A percentile compares a stretch with the other conserved stretches of the same genome.
phyloP scores from a whole-genome alignment of 768 basidiomycete species.

The Rhizopogon sp. region DNA sequence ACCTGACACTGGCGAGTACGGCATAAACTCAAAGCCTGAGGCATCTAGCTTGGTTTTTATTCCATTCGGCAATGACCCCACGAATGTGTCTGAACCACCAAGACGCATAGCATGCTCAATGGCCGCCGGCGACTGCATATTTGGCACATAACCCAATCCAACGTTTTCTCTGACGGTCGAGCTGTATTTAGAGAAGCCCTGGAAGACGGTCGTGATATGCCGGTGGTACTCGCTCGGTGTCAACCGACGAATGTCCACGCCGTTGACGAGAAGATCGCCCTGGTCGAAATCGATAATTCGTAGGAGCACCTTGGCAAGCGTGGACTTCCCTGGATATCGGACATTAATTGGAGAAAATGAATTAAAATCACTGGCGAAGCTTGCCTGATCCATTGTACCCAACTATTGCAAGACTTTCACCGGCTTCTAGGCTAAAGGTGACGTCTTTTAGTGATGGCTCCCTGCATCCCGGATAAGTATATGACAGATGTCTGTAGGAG shows the following conservation, averaged over 20 bases:
- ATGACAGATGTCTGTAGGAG: slow-evolving; percentile 51
- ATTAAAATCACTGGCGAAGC: slow-evolving; percentile 17
- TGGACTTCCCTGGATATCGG: slow-evolving; percentile 68
- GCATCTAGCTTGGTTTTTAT: slow-evolving; percentile 68
- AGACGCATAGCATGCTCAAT: slow-evolving; percentile 63
- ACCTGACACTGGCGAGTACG: slow-evolving; percentile 24
- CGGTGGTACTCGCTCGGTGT: slow-evolving; percentile 68
- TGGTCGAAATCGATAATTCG: slow-evolving; percentile 74
- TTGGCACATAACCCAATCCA: slow-evolving; percentile 73
- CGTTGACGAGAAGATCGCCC: slow-evolving; percentile 69
- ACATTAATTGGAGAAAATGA: slow-evolving; percentile 4
- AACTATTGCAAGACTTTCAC: slow-evolving; percentile 81
- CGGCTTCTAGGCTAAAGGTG: slow-evolving; percentile 64
- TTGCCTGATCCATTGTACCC: slow-evolving; percentile 80
- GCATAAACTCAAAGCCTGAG: slow-evolving; percentile 50
- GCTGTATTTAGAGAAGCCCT: slow-evolving; percentile 79
- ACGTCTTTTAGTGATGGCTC: slow-evolving; percentile 67
- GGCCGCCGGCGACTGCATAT: slow-evolving; percentile 49
- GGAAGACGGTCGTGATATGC: slow-evolving; percentile 78
- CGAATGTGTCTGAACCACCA: slow-evolving; percentile 65
- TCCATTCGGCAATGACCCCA: slow-evolving; percentile 64
- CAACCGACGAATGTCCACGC: slow-evolving; percentile 58
- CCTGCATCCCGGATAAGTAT: slow-evolving; percentile 73
- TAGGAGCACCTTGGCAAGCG: slow-evolving; percentile 75
- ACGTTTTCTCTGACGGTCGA: slow-evolving; percentile 79